phyloP scores from a whole-genome alignment of 177 flowering plant species.

The Telopea speciosissima region DNA sequence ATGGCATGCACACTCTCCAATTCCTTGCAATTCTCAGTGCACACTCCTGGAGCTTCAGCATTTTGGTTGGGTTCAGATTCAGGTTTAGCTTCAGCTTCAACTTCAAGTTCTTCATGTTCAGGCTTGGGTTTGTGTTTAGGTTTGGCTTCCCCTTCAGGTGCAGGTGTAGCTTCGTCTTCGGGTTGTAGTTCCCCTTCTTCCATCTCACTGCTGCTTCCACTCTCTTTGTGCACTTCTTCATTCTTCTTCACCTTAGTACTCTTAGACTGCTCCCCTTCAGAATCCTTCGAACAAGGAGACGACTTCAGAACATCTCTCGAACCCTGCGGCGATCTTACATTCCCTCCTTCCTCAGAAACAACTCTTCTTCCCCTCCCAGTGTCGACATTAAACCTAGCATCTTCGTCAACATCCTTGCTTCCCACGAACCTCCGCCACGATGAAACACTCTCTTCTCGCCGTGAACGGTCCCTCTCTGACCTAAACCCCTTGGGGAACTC shows the following conservation, averaged over 20 bases:
- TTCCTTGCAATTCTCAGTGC: conserved; percentile 16
- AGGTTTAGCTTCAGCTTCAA: conserved; percentile 5
- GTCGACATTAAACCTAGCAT: too few relatives aligned
- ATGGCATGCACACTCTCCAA: conserved; percentile 13
- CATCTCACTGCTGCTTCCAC: conserved; percentile 60
- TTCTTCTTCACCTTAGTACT: too few relatives aligned
- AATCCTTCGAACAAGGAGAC: too few relatives aligned
- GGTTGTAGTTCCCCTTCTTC: conserved; percentile 96
- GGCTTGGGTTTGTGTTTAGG: too few relatives aligned
- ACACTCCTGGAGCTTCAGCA: conserved; percentile 8
- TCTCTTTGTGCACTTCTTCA: conserved; percentile 37
- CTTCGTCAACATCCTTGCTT: too few relatives aligned
- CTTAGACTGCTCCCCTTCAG: too few relatives aligned
- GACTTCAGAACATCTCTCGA: conserved; percentile 36
- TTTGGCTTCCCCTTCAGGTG: too few relatives aligned
- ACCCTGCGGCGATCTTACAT: conserved; percentile 25
- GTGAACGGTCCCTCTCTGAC: too few relatives aligned
- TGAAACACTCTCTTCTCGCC: too few relatives aligned
- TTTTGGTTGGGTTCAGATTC: conserved; percentile 5
- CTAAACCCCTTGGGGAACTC: too few relatives aligned
- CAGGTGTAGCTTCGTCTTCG: conserved; percentile 32
- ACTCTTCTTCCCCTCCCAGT: too few relatives aligned
- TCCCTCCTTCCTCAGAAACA: conserved; percentile 28
- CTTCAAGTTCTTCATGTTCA: not conserved
- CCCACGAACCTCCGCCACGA: too few relatives aligned